These are phyloP conservation scores for Arabis alpina DNA, from an alignment of 345 rosid genomes.

Conservation along the genomic window DNA sequence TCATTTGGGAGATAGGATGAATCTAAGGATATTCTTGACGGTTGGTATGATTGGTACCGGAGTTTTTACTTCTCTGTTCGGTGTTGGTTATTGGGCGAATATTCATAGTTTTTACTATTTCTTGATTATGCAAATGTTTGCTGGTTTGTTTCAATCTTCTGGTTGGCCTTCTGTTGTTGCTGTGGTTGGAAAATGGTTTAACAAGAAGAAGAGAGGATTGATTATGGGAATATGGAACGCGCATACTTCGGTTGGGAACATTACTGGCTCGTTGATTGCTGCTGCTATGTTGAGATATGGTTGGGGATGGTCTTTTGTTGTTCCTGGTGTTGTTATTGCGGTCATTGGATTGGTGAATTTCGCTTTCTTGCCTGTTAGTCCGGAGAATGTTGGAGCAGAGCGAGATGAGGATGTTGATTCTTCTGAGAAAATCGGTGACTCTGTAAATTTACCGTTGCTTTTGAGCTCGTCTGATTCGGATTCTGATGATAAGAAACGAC, in stretches of 20 bases:
- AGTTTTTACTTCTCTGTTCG: constrained; percentile 66
- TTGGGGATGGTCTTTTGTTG: constrained; percentile 92
- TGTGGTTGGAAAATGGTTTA: constrained; percentile 88
- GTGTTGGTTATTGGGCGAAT: constrained; percentile 74
- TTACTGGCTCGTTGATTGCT: constrained; percentile 77
- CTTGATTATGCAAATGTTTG: constrained; percentile 64
- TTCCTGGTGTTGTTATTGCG: constrained; percentile 70
- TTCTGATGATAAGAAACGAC: constrained; percentile 46
- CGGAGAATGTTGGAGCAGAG: constrained; percentile 71
- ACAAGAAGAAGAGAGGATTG: constrained; percentile 80
- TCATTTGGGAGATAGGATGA: constrained; percentile 74
- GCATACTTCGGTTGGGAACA: constrained; percentile 86
- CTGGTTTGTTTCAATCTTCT: constrained; percentile 84
- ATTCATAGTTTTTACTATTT: constrained; percentile 66
- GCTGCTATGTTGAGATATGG: constrained; percentile 70
- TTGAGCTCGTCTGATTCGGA: constrained; percentile 48
- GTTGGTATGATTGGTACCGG: constrained; percentile 84
- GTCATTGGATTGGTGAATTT: constrained; percentile 64
- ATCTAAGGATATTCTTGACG: constrained; percentile 65
- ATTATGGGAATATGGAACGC: constrained; percentile 96
- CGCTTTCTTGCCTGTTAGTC: constrained; percentile 73
- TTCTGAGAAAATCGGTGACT: constrained; percentile 53
- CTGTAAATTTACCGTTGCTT: constrained; percentile 51
- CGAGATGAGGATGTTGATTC: constrained; percentile 52
- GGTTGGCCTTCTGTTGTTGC: constrained; percentile 97